Base-by-base conservation (phyloP, 1,284 basidiomycete species). In the Moesziomyces antarcticus region DNA sequence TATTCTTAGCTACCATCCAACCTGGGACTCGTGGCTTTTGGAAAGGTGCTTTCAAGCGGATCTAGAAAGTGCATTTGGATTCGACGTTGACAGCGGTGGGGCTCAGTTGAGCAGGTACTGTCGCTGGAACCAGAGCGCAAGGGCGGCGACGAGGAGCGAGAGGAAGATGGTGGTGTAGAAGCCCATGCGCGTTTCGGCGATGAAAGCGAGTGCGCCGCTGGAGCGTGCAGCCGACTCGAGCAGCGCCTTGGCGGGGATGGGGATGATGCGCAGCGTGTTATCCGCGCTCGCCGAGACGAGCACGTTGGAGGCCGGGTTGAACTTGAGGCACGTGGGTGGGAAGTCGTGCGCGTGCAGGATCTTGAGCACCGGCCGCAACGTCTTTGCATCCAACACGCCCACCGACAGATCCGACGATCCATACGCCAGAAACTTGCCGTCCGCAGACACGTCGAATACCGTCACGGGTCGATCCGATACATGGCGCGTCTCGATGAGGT, bases 321-420 rank as follows among this genome's bases (percentile, higher is more conserved):
- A 98, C 60, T 89, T 89, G 58, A 99, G 85, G 1, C 91, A 90
- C 0, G 96, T 99, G 1, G 93, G 90, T 3, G 97, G 93, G 84
- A 99, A 96, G 71, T 94, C 93, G 85, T 99, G 97, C 0, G 95
- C 92, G 84, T 93, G 92, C 50, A 97, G 87, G 65, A 99, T 95
- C 35, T 91, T 91, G 35, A 93, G 85, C 10, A 95, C 85, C 0
- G 94, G 93, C 49, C 89, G 88, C 37, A 98, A 85, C 1, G 90
- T 93, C 57, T 86, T 87, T 3, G 93, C 88, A 82, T 98, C 94
- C 43, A 98, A 84, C 53, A 98, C 87, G 14, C 93, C 91, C 60
- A 98, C 89, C 41, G 90, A 91, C 50, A 93, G 87, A 84, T 98
- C 94, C 11, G 94, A 95, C 7, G 90, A 91, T 5, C 94, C 95